Evolutionary conservation across 2,329 filamentous ascomycete species (phyloP), one percentile per base, ranked within the genome.

Genomic region (Xylariaceae sp.): DNA sequence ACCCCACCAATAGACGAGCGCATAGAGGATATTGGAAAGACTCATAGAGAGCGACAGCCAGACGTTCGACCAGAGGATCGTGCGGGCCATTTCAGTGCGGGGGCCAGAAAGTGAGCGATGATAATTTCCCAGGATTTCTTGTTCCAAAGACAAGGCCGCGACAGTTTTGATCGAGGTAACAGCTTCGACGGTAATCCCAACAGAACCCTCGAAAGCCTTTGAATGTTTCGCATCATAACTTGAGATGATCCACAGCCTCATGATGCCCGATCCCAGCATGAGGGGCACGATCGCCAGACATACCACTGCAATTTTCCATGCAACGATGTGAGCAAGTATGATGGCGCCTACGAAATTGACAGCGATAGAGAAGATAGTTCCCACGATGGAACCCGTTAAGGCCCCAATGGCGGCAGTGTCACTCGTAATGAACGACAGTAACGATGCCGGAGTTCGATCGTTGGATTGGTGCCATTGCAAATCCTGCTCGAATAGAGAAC

Each of bases 1-100:
- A 3, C 88, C 88, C 87, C 88, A 92, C 86, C 87, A 92, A 69
- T 90, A 91, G 0, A 87, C 85, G 48, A 92, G 79, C 0, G 87
- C 85, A 62, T 90, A 89, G 22, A 90, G 81, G 46, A 88, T 76
- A 62, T 86, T 87, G 17, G 83, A 80, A 10, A 80, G 73, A 57
- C 77, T 80, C 63, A 83, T 81, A 14, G 82, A 76, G 34, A 85
- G 72, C 2, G 84, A 81, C 7, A 85, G 75, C 74, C 80, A 84
- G 13, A 84, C 65, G 63, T 83, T 86, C 38, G 78, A 77, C 56
- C 75, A 73, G 62, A 74, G 66, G 16, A 73, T 78, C 19, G 73
- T 73, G n/a, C 71, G 64, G 1, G 75, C 70, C 70, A 71, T 85
- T 67, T 75, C 86, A 45, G 80, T 76, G 2, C 80, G 78, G 2